phyloP scores from a whole-genome alignment of 345 rosid genomes.

The Acer campestre region DNA sequence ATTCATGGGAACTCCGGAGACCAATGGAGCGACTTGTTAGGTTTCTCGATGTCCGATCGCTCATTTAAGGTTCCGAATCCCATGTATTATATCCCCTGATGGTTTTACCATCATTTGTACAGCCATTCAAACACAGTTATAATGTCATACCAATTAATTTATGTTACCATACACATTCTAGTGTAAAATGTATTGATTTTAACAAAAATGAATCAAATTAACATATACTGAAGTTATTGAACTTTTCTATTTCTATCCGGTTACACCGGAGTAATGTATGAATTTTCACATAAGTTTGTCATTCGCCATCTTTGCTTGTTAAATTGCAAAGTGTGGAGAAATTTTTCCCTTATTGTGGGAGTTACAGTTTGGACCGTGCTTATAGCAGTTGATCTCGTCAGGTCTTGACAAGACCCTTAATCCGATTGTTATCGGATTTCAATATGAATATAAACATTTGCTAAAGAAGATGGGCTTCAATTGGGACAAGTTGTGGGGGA shows the following conservation, averaged over 20 bases:
- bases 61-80: slow-evolving; percentile 94
- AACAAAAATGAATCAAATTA: neutral
- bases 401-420: too few relatives aligned
- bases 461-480: neutral
- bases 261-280: neutral
- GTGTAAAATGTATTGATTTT: neutral
- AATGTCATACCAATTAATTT: neutral
- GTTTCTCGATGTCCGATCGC: slow-evolving; percentile 56
- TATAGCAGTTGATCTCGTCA: too few relatives aligned
- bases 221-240: neutral
- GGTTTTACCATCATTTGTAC: slow-evolving; percentile 7
- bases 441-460: neutral
- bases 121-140: slow-evolving; percentile 4
- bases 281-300: too few relatives aligned
- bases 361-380: too few relatives aligned
- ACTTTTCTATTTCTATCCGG: neutral
- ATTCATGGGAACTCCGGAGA: slow-evolving; percentile 90
- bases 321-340: too few relatives aligned
- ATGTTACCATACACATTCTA: neutral
- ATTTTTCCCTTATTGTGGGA: too few relatives aligned
- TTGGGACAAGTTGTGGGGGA: neutral
- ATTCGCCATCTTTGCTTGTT: too few relatives aligned
- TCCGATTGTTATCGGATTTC: too few relatives aligned
- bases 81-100: slow-evolving; percentile 73
- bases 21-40: slow-evolving; percentile 93